phyloP scores from a whole-genome alignment of 495 filamentous ascomycete species.

The Xylaria venustula region DNA sequence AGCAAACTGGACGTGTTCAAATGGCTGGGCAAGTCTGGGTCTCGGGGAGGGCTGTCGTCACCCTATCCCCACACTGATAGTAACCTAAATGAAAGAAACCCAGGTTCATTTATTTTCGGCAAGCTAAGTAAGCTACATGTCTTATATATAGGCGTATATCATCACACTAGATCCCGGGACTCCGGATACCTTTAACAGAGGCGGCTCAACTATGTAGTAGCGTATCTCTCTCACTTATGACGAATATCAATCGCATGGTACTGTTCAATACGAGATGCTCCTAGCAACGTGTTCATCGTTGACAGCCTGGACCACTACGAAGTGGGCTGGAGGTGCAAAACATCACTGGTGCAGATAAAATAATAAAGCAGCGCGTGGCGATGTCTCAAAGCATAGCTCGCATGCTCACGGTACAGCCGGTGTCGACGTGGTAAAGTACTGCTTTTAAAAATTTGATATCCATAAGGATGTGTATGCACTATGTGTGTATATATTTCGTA shows the following conservation, averaged over 20 bases:
- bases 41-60: too few relatives aligned
- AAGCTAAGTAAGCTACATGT: too few relatives aligned
- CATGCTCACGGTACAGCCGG: neutral
- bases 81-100: neutral
- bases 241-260: neutral
- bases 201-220: neutral
- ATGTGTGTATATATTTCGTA: too few relatives aligned
- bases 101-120: neutral
- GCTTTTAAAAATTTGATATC: too few relatives aligned
- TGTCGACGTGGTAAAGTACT: too few relatives aligned
- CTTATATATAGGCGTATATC: too few relatives aligned
- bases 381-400: neutral
- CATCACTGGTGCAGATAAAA: neutral
- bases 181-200: too few relatives aligned
- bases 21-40: too few relatives aligned
- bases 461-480: too few relatives aligned
- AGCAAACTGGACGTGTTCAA: neutral
- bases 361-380: neutral
- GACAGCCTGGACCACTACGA: neutral
- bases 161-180: too few relatives aligned
- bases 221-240: neutral
- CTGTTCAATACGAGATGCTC: neutral
- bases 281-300: conserved; percentile 5
- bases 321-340: neutral
- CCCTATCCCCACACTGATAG: neutral